These are phyloP conservation scores for Carex myosuroides DNA, from an alignment of 176 grass and related monocot genomes.

Conservation along the genomic window DNA sequence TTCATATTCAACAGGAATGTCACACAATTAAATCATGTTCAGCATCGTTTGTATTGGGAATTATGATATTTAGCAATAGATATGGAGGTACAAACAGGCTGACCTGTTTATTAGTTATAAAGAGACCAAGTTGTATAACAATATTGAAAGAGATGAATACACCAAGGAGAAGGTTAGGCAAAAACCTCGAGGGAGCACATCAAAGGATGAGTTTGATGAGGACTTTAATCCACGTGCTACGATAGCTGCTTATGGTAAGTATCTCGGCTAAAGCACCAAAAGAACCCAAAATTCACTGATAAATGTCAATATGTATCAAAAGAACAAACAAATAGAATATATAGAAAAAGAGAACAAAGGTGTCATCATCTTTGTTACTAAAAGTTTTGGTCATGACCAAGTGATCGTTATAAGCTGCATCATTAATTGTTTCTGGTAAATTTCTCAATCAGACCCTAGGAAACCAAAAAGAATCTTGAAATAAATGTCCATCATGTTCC, in stretches of 20 bases:
- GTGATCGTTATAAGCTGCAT: neutral
- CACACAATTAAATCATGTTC: too few species aligned
- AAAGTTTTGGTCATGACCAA: neutral
- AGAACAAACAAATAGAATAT: neutral
- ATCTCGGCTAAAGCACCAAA: neutral
- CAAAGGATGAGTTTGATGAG: constrained; percentile 26
- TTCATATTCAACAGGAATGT: too few species aligned
- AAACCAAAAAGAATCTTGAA: neutral
- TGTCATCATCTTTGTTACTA: neutral
- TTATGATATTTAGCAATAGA: too few species aligned
- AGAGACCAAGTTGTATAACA: too few species aligned
- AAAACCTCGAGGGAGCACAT: neutral
- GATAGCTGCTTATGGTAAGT: constrained; percentile 27
- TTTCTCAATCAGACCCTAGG: neutral
- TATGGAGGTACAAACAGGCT: too few species aligned
- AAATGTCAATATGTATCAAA: neutral
- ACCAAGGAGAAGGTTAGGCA: too few species aligned
- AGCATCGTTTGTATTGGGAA: too few species aligned
- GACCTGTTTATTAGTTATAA: too few species aligned
- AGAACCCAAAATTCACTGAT: neutral
- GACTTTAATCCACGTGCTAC: constrained; percentile 57
- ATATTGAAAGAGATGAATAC: too few species aligned
- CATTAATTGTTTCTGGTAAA: neutral
- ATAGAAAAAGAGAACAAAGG: neutral
- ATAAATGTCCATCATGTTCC: neutral